phyloP scores from a whole-genome alignment of 2,329 filamentous ascomycete species.

The Furcasterigmium sp. region DNA sequence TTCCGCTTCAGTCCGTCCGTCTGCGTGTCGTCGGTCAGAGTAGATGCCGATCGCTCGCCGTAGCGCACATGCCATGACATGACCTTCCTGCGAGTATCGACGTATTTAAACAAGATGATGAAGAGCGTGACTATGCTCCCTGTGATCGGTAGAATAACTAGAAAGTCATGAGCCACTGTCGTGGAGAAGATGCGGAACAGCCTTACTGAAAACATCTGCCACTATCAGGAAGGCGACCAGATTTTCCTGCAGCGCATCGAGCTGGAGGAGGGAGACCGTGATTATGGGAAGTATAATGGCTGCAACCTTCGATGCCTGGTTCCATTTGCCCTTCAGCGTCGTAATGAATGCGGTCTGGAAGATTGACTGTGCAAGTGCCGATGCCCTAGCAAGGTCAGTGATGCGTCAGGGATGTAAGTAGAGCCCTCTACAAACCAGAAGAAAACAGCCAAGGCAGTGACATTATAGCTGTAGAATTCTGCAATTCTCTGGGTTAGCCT shows the following conservation, averaged over 20 bases:
- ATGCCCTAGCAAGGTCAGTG: background rate
- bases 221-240: constrained; percentile 1
- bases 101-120: background rate
- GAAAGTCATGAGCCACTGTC: background rate
- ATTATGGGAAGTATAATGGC: background rate
- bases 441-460: constrained; percentile 38
- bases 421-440: constrained; percentile 31
- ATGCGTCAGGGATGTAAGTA: background rate
- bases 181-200: background rate
- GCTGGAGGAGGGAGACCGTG: background rate
- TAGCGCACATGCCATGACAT: constrained; percentile 24
- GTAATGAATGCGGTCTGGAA: constrained; percentile 1
- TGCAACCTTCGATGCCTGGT: background rate
- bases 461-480: constrained; percentile 47
- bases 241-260: background rate
- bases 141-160: background rate
- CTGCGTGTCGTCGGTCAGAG: constrained; percentile 8
- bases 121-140: background rate
- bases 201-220: constrained; percentile 1
- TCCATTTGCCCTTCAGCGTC: background rate
- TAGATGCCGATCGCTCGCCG: constrained; percentile 16
- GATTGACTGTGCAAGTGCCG: constrained; percentile 4
- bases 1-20: background rate
- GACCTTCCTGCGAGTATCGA: constrained; percentile 22
- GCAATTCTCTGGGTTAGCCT: background rate